A percentile compares a stretch with the other conserved stretches of the same genome.
phyloP scores from a whole-genome alignment of 2,329 filamentous ascomycete species.

The Lizonia empirigonia region DNA sequence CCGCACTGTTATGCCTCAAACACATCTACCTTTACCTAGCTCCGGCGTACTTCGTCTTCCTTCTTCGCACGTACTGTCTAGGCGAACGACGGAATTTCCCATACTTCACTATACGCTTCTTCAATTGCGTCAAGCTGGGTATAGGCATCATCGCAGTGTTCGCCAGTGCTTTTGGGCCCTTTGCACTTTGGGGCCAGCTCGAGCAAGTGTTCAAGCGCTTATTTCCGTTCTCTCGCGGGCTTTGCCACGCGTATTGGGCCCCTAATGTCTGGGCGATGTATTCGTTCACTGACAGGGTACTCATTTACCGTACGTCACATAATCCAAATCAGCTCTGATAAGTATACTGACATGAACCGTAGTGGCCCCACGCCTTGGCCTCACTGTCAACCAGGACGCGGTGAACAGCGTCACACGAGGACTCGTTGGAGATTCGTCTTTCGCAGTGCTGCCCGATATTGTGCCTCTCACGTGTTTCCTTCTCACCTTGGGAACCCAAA shows the following conservation, averaged over 20 bases:
- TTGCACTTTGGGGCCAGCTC: constrained; percentile 79
- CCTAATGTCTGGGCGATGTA: constrained; percentile 98
- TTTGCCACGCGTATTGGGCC: constrained; percentile 98
- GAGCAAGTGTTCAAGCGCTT: constrained; percentile 81
- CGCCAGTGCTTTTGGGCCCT: constrained; percentile 85
- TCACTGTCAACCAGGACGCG: constrained; percentile 74
- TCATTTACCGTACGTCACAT: constrained; percentile 73
- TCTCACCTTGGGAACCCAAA: constrained; percentile 82
- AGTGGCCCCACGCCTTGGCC: constrained; percentile 82
- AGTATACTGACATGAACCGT: constrained; percentile 28
- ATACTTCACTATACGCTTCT: constrained; percentile 67
- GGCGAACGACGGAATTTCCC: constrained; percentile 76
- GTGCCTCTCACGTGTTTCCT: constrained; percentile 79
- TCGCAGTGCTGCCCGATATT: constrained; percentile 89
- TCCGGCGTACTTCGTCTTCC: constrained; percentile 91
- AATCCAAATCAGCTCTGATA: neutral
- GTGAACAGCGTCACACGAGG: constrained; percentile 90
- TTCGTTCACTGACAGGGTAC: constrained; percentile 81
- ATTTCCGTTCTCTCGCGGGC: constrained; percentile 90
- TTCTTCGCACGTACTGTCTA: constrained; percentile 88
- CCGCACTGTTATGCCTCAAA: constrained; percentile 87
- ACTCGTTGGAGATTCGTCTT: constrained; percentile 89
- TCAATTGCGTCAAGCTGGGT: constrained; percentile 84
- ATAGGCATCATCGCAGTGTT: constrained; percentile 73
- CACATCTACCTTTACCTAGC: constrained; percentile 98